These are phyloP conservation scores for Torulaspora delbrueckii DNA, from an alignment of 805 yeast genomes.

Conservation along the genomic window DNA sequence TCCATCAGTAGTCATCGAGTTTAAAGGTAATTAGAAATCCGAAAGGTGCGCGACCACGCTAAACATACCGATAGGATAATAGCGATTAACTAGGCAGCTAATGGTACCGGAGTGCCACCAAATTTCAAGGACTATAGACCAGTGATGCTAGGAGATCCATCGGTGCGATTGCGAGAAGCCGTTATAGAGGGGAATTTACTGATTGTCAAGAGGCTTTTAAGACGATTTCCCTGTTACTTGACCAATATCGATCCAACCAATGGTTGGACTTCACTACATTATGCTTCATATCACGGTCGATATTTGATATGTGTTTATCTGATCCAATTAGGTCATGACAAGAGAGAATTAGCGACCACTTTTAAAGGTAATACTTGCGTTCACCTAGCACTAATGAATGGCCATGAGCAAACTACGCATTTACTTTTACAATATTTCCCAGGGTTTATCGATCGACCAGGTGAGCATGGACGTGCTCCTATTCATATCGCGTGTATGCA, in stretches of 20 bases:
- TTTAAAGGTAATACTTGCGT: conserved; percentile 60
- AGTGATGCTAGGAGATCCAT: conserved; percentile 45
- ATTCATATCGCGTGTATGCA: conserved; percentile 61
- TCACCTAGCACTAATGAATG: conserved; percentile 61
- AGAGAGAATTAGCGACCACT: conserved; percentile 45
- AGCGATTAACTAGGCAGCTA: background rate
- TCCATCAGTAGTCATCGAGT: background rate
- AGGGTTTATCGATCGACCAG: conserved; percentile 46
- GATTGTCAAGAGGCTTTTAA: conserved; percentile 60
- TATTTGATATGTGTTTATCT: conserved; percentile 60
- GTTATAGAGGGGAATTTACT: conserved; percentile 56
- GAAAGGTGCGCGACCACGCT: conserved; percentile 5
- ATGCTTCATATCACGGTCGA: conserved; percentile 70
- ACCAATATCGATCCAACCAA: conserved; percentile 62
- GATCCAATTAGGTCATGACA: conserved; percentile 53
- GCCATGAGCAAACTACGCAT: conserved; percentile 69
- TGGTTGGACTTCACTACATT: conserved; percentile 83
- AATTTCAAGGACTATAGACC: background rate
- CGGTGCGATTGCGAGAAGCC: conserved; percentile 62
- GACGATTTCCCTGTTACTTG: conserved; percentile 62
- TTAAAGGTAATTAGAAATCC: background rate
- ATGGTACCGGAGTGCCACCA: background rate
- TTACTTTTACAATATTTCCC: conserved; percentile 63
- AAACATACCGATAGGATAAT: background rate
- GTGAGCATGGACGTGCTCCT: conserved; percentile 51